Evolutionary conservation across 202 grass and related monocot genomes (phyloP), one percentile per base, ranked within the genome.

Genomic region (Cymbopogon flexuosus): DNA sequence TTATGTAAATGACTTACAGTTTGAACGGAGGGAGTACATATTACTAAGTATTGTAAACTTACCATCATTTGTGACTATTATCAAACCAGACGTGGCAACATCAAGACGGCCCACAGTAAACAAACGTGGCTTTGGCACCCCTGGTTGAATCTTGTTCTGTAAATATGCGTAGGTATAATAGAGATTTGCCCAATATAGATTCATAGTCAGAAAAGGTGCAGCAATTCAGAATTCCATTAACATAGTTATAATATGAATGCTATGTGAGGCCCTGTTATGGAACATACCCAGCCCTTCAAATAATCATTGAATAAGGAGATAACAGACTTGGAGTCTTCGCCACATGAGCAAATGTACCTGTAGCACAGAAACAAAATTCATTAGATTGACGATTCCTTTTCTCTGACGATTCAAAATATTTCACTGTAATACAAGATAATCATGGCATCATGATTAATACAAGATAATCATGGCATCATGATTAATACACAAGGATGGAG

Each of bases 1-100:
- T 58, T 23, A 8, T 19, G 54, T 58, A 58, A 57, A 23, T 23
- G 19, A 58, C 8, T 58, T 58, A 5, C 54, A 23, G 19, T 23
- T 23, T 58, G 19, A 58, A 58, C 9, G 0, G 8, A 58, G 8
- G 19, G 19, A 27, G 12, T 68, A 82, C 34, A 61, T 74, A 27
- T 18, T 79, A 85, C 12, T 5, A 79, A 68, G 19, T 54, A 72
- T 8, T 13, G 63, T 62, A 18, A 84, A 36, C 22, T 83, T 94
- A 98, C 92, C 92, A 74, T 98, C 92, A 86, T 98, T 98, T 81
- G 95, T 98, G 81, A 98, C 86, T 80, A 98, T 83, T 82, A 98
- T 98, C 75, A 98, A 81, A 70, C 92, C 95, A 84, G 56, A 81
- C 71, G 92, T 98, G 65, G 92, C 95, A 89, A 98, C 95, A 88